Base-by-base conservation (phyloP, 106 monocot genomes). In the Ottelia alismoides region DNA sequence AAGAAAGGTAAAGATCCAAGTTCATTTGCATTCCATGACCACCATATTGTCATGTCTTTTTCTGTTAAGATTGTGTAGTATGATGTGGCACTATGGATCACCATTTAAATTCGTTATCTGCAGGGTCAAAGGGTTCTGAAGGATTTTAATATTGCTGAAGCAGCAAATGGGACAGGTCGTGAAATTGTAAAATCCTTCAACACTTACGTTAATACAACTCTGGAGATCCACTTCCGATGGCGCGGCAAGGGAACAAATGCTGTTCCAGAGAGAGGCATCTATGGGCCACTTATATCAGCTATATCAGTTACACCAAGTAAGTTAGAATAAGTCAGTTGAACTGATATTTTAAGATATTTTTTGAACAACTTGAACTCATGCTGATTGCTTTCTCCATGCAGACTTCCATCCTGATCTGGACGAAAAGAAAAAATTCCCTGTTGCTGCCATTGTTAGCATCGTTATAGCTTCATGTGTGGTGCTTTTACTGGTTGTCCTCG, bases 1-100 rank as follows among this genome's bases (percentile, higher is more conserved):
- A 49, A 70, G 48, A 44, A 66, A 79, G 44, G 79, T 74, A 26
- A 74, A 27, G 19, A 79, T 79, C n/a, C 74, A 79, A 70, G 77
- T 72, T 66, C 44, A 11, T 4, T 49, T 20, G 11, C 22, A n/a
- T n/a, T n/a, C n/a, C n/a, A n/a, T n/a, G n/a, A n/a, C n/a, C n/a
- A n/a, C n/a, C n/a, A n/a, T n/a, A n/a, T n/a, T n/a, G n/a, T n/a
- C n/a, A n/a, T n/a, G n/a, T n/a, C n/a, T n/a, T n/a, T n/a, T n/a
- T n/a, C n/a, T n/a, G n/a, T n/a, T n/a, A n/a, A n/a, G n/a, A n/a
- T n/a, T n/a, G n/a, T n/a, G n/a, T n/a, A n/a, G n/a, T n/a, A n/a
- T n/a, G n/a, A n/a, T n/a, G n/a, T n/a, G n/a, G n/a, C n/a, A n/a
- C n/a, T n/a, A n/a, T n/a, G n/a, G n/a, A n/a, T n/a, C n/a, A n/a